phyloP scores from a whole-genome alignment of 176 grass and related monocot species.

The Tuctoria greenei region DNA sequence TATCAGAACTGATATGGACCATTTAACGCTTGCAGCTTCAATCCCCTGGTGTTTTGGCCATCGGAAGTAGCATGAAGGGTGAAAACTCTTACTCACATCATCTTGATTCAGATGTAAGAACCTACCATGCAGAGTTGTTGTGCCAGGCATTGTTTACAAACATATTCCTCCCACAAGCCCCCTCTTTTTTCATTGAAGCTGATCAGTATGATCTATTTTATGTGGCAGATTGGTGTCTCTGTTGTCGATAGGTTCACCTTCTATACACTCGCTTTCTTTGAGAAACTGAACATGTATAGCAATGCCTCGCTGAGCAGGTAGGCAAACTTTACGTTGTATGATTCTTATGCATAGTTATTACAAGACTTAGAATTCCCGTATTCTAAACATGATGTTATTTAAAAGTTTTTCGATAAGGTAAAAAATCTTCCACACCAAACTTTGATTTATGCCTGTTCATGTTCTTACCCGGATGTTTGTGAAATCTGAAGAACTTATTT shows the following conservation, averaged over 20 bases:
- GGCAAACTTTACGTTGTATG: slow-evolving; percentile 3
- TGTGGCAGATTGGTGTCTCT: slow-evolving; percentile 88
- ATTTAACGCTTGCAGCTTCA: slow-evolving; percentile 66
- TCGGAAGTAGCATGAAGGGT: slow-evolving; percentile 97
- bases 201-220: slow-evolving; percentile 29
- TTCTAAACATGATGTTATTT: slow-evolving; percentile 13
- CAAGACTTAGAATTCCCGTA: slow-evolving; percentile 10
- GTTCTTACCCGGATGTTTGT: not conserved
- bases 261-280: slow-evolving; percentile 97
- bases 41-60: slow-evolving; percentile 89
- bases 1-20: slow-evolving; percentile 28
- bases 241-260: slow-evolving; percentile 99
- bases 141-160: slow-evolving; percentile 17
- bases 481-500: not conserved
- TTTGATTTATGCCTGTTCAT: slow-evolving; percentile 9
- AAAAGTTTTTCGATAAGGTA: not conserved
- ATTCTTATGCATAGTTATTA: not conserved
- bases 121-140: slow-evolving; percentile 26
- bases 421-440: not conserved
- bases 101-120: slow-evolving; percentile 94
- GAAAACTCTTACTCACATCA: slow-evolving; percentile 99
- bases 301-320: slow-evolving; percentile 97
- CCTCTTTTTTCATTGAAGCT: slow-evolving; percentile 6
- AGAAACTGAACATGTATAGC: slow-evolving; percentile 99
- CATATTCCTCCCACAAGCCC: not conserved